Evolutionary conservation across 164 flowering plant genomes (phyloP).

Genomic region (Macadamia tetraphylla): DNA sequence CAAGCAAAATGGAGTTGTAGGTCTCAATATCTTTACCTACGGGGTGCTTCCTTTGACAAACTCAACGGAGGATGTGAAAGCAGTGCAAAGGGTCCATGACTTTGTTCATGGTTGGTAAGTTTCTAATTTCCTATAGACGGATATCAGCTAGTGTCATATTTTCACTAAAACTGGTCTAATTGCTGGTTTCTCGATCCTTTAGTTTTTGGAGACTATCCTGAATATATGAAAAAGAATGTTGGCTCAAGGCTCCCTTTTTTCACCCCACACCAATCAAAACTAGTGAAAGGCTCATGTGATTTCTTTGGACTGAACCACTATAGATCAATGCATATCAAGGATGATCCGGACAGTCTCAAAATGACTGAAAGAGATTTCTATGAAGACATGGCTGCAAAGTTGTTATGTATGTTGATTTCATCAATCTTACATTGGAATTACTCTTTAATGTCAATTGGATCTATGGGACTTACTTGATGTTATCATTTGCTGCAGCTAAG

Average conservation of each 20-base stretch:
- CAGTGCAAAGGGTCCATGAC: conserved; percentile 45
- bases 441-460: no score
- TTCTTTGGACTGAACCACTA: conserved; percentile 60
- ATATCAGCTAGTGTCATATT: no score
- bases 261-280: conserved; percentile 30
- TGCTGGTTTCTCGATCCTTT: conserved; percentile 38
- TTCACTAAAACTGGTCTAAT: background rate
- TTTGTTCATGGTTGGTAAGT: conserved; percentile 54
- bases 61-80: conserved; percentile 34
- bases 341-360: conserved; percentile 27
- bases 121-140: no score
- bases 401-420: background rate
- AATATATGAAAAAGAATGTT: conserved; percentile 34
- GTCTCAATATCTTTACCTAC: conserved; percentile 30
- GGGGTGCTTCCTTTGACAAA: conserved; percentile 39
- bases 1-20: conserved; percentile 55
- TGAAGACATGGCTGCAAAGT: conserved; percentile 28
- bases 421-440: no score
- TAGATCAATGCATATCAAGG: conserved; percentile 12
- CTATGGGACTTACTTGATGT: no score
- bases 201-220: conserved; percentile 49
- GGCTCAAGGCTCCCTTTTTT: conserved; percentile 47
- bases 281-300: conserved; percentile 50
- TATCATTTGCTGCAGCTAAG: no score
- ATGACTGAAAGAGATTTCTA: conserved; percentile 25